Base-by-base conservation (phyloP, 1,284 basidiomycete species). In the Cerrena zonata region DNA sequence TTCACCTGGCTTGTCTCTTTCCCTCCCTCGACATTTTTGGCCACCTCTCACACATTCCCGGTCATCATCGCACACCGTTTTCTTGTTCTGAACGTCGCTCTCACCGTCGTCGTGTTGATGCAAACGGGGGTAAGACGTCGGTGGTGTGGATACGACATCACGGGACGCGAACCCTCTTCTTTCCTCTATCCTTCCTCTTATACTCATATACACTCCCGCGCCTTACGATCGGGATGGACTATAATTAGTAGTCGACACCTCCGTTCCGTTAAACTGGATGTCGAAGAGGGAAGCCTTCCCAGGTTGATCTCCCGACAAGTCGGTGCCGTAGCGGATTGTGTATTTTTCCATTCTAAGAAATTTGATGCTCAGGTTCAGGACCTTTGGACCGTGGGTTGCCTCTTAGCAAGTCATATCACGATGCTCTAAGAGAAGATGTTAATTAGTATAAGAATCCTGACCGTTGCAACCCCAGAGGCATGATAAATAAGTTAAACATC, bases 251-350 rank as follows among this genome's bases (percentile, higher is more conserved):
- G 7, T 34, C 7, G 7, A n/a, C 5, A 4, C 7, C 23, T 42
- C 41, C 41, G 41, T 42, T 42, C 41, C 21, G 19, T 42, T 22
- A 7, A 5, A 7, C 13, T 23, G 21, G 30, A 34, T 15, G 30
- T 34, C 30, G 30, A 34, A 15, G 13, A 42, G 41, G 41, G 5
- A 23, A 42, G 18, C 3, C 23, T 10, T 23, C 41, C 13, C 15
- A 24, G 18, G 5, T 23, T n/a, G 41, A 5, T 23, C 18, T 22
- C 41, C 41, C 19, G 23, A 42, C 11, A 42, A 5, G 41, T 42
- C 41, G 41, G 41, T 19, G 41, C 41, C 41, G 41, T 23, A 23
- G n/a, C n/a, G n/a, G n/a, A n/a, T n/a, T n/a, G n/a, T n/a, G n/a
- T n/a, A n/a, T n/a, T n/a, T n/a, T n/a, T n/a, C n/a, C n/a, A n/a